Evolutionary conservation across 129 eudicot genomes (phyloP), one percentile per base, ranked within the genome.

Genomic region (Flaveria robusta): DNA sequence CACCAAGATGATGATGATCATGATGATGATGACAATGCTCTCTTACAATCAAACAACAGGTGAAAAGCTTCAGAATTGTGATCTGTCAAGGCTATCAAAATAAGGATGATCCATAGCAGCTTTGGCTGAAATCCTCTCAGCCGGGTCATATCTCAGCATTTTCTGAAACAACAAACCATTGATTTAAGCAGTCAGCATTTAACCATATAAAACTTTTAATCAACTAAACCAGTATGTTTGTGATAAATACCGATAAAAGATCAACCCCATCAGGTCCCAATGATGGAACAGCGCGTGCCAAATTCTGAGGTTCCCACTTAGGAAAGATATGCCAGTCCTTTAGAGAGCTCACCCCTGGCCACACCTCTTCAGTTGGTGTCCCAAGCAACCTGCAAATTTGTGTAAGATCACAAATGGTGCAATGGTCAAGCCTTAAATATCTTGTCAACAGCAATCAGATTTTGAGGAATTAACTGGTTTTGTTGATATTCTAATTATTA

Each of bases 241-340:
- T 51, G 19, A 74, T 8, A 42, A 7, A 73, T 74, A 80, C 97
- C 85, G 91, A 80, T 74, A 94, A 76, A 62, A 94, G 98, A 66
- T 94, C 98, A 24, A 91, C 75, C 14, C 98, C 98, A 66, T 94
- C 97, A 41, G 90, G 87, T 11, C 85, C 97, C 74, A 94, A 55
- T 9, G 93, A 54, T 45, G 98, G 97, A 74, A 94, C 97, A 14
- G 86, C 85, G 5, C 87, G 93, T 20, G 93, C 86, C 85, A 94
- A 78, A 75, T 81, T 79, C 83, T 94, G 96, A 51, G 93, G 82
- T 52, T 88, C 98, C 98, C 97, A 94, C 54, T 77, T 79, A 0
- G 98, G 98, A 85, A 88, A 94, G 12, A 84, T 88, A 70, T 94
- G 98, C 98, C 98, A 94, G 82, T 94, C 98, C 65, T 88, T 71